Evolutionary conservation across 495 filamentous ascomycete genomes (phyloP).

Genomic region (Aspergillus egyptiacus): DNA sequence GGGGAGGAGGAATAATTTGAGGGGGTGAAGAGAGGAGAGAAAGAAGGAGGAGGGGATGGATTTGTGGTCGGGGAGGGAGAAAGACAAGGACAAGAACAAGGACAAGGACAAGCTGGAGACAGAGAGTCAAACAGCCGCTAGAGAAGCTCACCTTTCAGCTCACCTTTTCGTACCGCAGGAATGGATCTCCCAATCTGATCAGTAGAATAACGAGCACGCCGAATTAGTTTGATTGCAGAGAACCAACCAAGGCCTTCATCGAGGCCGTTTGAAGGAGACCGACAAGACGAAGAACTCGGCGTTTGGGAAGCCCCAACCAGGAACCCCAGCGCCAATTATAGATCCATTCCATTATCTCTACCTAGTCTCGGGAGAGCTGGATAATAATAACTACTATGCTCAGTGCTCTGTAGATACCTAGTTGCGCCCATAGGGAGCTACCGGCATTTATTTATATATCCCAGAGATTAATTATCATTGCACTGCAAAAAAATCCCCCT

Average conservation of each 20-base stretch:
- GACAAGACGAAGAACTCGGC: not conserved
- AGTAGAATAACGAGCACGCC: no score
- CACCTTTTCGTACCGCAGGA: not conserved
- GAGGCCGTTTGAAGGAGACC: not conserved
- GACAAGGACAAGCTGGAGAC: constrained; percentile 7
- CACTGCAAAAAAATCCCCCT: not conserved
- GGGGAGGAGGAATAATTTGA: constrained; percentile 4
- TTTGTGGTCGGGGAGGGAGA: constrained; percentile 5
- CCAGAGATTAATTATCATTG: no score
- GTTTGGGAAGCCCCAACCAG: constrained; percentile 1
- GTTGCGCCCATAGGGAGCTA: no score
- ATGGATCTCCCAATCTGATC: constrained; percentile 5
- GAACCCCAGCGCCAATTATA: not conserved
- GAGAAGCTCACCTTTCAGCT: not conserved
- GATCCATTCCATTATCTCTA: no score
- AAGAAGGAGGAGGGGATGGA: constrained; percentile 15
- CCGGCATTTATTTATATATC: no score
- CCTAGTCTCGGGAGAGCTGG: no score
- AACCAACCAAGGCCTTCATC: constrained; percentile 6
- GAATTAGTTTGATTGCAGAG: constrained; percentile 11
- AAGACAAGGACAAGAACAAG: not conserved
- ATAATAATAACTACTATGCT: no score
- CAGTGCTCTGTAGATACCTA: no score
- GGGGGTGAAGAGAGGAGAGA: constrained; percentile 18
- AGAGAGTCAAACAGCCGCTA: not conserved